Base-by-base conservation (phyloP, 306 rosid genomes). In the Casuarina equisetifolia region DNA sequence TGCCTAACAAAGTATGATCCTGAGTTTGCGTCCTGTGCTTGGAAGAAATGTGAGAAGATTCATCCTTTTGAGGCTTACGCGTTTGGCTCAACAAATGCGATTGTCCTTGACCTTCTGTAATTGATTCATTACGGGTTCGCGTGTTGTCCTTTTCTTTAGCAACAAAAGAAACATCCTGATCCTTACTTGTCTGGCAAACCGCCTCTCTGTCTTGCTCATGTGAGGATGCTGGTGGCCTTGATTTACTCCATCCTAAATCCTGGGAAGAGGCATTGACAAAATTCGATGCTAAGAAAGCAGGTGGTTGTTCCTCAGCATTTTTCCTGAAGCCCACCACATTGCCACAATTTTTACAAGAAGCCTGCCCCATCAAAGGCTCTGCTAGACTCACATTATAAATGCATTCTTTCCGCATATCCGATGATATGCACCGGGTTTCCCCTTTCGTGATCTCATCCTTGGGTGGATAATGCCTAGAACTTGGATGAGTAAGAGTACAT, bases 281-380 rank as follows among this genome's bases (percentile, higher is more conserved):
- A 74, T 78, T 90, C 15, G 93, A 85, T 69, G 63, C 72, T 38
- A 66, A 13, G 76, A 78, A 77, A 73, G 62, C 80, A 52, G 52
- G 70, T 0, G 82, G 77, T 11, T 77, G 83, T 45, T 80, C 85
- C 69, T 80, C 91, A 70, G 74, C 74, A 67, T 76, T 84, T 2
- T 67, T 81, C 64, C 76, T 79, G 77, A 78, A 77, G 48, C 80
- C 85, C 46, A 82, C 83, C 67, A 82, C 55, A 85, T 85, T 89
- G 57, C 92, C 92, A 77, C 89, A 91, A 78, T 64, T 91, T 86
- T 79, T 78, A 81, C 96, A 94, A 63, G 97, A 91, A 70, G 88
- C 53, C 63, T 87, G 89, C 59, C 90, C 88, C 66, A 78, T 73
- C 81, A 76, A 82, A 76, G 83, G 77, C 46, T 83, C 69, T 62